A percentile compares a stretch with the other conserved stretches of the same genome.
phyloP scores from a whole-genome alignment of 1,284 basidiomycete species.

The Leccinum subatratum region DNA sequence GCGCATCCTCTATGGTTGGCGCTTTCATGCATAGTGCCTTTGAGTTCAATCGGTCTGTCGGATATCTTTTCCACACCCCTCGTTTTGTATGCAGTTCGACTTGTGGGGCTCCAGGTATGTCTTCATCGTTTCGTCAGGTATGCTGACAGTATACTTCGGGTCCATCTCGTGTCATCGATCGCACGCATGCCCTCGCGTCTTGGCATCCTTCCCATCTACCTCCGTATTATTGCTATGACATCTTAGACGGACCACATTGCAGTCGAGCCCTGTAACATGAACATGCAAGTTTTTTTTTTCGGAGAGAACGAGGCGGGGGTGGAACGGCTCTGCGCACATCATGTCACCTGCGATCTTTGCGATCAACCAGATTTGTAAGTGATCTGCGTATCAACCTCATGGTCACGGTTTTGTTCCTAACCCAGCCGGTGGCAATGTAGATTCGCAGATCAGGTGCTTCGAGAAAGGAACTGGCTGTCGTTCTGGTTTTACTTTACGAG shows the following conservation, averaged over 20 bases:
- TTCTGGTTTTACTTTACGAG: slow-evolving; percentile 76
- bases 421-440: not conserved
- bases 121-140: no score
- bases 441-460: slow-evolving; percentile 45
- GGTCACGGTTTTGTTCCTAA: not conserved
- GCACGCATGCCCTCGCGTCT: no score
- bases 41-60: no score
- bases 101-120: no score
- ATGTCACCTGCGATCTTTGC: slow-evolving; percentile 20
- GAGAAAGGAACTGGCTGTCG: slow-evolving; percentile 57
- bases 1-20: slow-evolving; percentile 39
- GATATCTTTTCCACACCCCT: no score
- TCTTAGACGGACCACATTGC: not conserved
- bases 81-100: no score
- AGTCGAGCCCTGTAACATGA: slow-evolving; percentile 7
- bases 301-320: slow-evolving; percentile 37
- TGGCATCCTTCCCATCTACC: no score
- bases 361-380: slow-evolving; percentile 52
- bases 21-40: no score
- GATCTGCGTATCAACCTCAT: no score
- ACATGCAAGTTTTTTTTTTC: slow-evolving; percentile 28
- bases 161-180: no score
- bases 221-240: not conserved
- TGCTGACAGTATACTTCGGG: no score
- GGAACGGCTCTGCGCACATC: slow-evolving; percentile 39